These are phyloP conservation scores for Phoma herbarum DNA, from an alignment of 2,329 filamentous ascomycete genomes.

Conservation along the genomic window DNA sequence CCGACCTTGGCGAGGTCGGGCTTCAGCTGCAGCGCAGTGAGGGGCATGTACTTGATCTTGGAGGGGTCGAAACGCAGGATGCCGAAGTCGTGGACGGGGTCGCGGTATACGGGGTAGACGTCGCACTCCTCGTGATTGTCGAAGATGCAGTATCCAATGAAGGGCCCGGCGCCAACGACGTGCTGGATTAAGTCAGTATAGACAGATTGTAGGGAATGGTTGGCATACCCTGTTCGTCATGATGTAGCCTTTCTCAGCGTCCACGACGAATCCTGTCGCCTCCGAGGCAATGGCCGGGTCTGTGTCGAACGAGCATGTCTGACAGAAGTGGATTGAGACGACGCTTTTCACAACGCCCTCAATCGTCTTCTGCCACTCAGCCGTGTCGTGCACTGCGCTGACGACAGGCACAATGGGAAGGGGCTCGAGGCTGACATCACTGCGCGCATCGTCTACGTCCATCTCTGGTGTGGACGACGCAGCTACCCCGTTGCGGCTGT, in stretches of 20 bases:
- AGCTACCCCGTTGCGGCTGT: conserved; percentile 49
- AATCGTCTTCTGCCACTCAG: conserved; percentile 95
- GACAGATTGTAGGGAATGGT: neutral
- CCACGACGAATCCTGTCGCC: conserved; percentile 96
- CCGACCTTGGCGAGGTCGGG: conserved; percentile 90
- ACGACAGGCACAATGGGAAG: conserved; percentile 29
- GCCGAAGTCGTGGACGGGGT: conserved; percentile 98
- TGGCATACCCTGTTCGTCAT: conserved; percentile 58
- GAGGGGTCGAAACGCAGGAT: conserved; percentile 96
- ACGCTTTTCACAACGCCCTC: conserved; percentile 94
- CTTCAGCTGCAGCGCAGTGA: conserved; percentile 79
- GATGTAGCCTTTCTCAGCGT: conserved; percentile 83
- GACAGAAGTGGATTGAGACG: conserved; percentile 98
- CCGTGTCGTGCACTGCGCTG: conserved; percentile 67
- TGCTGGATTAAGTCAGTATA: conserved; percentile 62
- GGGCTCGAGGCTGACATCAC: conserved; percentile 56
- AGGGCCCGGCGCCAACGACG: conserved; percentile 93
- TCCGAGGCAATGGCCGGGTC: conserved; percentile 92
- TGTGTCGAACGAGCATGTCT: conserved; percentile 98
- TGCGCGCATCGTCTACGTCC: conserved; percentile 45
- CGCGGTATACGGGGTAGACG: conserved; percentile 94
- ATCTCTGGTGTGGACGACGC: conserved; percentile 36
- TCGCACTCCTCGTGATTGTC: conserved; percentile 98
- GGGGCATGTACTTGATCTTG: conserved; percentile 95
- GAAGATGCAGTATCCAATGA: conserved; percentile 98